These are phyloP conservation scores for Lentinus brumalis DNA, from an alignment of 768 basidiomycete genomes.

Conservation along the genomic window DNA sequence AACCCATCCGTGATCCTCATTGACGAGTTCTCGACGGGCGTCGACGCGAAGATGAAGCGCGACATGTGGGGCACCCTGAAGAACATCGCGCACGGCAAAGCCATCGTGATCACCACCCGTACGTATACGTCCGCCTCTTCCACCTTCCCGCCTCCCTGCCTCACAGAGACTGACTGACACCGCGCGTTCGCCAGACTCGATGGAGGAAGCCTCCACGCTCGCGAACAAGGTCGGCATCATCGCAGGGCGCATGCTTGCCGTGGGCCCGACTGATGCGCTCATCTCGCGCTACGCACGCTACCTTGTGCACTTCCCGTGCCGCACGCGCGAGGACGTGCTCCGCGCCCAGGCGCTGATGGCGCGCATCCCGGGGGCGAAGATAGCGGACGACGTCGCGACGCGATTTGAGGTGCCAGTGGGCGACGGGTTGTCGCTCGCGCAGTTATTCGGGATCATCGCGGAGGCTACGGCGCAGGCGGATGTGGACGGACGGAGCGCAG, in stretches of 20 bases:
- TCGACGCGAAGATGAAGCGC: constrained; percentile 81
- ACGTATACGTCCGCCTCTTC: constrained; percentile 25
- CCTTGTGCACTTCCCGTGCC: constrained; percentile 77
- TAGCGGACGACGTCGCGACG: constrained; percentile 74
- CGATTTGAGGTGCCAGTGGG: constrained; percentile 71
- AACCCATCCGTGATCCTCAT: constrained; percentile 79
- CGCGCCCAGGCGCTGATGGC: constrained; percentile 64
- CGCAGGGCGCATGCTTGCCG: constrained; percentile 67
- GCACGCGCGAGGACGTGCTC: constrained; percentile 58
- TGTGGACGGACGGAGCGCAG: not conserved
- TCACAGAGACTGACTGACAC: too few species aligned
- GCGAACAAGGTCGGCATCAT: constrained; percentile 80
- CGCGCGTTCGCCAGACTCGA: constrained; percentile 52
- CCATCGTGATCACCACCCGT: constrained; percentile 75
- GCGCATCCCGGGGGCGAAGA: constrained; percentile 59
- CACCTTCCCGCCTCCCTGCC: too few species aligned
- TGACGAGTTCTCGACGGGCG: constrained; percentile 82
- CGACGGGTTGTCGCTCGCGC: not conserved
- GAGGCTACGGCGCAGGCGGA: not conserved
- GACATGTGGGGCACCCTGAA: constrained; percentile 81
- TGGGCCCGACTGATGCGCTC: constrained; percentile 66
- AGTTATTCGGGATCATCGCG: not conserved
- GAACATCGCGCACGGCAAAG: constrained; percentile 65
- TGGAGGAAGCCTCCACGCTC: constrained; percentile 83
- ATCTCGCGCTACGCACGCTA: constrained; percentile 71